A percentile compares a stretch with the other conserved stretches of the same genome.
These are phyloP conservation scores for Ceratocystis huliohia DNA, from an alignment of 2,329 filamentous ascomycete species.

Conservation along the genomic window DNA sequence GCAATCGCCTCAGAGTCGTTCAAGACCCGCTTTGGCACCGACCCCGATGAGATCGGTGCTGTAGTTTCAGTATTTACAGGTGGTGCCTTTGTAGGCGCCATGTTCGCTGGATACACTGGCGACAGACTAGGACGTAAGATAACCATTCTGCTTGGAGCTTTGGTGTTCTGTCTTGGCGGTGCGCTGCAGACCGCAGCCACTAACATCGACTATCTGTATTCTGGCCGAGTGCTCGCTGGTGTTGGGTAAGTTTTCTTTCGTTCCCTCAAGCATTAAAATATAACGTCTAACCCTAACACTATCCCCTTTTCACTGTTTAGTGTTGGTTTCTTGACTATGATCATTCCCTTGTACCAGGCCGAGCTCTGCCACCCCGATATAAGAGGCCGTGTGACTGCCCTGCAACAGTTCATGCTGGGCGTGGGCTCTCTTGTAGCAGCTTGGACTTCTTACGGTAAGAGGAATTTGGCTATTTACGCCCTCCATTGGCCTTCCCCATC, in stretches of 20 bases:
- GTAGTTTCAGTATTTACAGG: conserved; percentile 71
- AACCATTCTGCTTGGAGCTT: conserved; percentile 59
- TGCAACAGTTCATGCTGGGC: conserved; percentile 76
- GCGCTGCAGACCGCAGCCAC: conserved; percentile 58
- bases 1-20: conserved; percentile 40
- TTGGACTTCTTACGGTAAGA: conserved; percentile 57
- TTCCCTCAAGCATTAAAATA: too few relatives aligned
- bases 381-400: conserved; percentile 57
- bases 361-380: conserved; percentile 69
- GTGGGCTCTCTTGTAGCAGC: conserved; percentile 59
- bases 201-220: conserved; percentile 48
- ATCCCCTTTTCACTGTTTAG: conserved; percentile 25
- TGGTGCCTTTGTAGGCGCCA: conserved; percentile 58
- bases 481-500: neutral
- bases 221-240: conserved; percentile 57
- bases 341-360: conserved; percentile 56
- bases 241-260: conserved; percentile 32
- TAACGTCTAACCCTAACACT: neutral
- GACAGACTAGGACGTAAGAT: conserved; percentile 54
- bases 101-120: conserved; percentile 48
- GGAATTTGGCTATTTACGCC: conserved; percentile 22
- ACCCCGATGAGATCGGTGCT: conserved; percentile 40
- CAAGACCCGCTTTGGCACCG: conserved; percentile 21
- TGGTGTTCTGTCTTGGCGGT: conserved; percentile 61
- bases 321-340: conserved; percentile 33